These are phyloP conservation scores for Epichloe typhina DNA, from an alignment of 2,329 filamentous ascomycete species.

Conservation along the genomic window DNA sequence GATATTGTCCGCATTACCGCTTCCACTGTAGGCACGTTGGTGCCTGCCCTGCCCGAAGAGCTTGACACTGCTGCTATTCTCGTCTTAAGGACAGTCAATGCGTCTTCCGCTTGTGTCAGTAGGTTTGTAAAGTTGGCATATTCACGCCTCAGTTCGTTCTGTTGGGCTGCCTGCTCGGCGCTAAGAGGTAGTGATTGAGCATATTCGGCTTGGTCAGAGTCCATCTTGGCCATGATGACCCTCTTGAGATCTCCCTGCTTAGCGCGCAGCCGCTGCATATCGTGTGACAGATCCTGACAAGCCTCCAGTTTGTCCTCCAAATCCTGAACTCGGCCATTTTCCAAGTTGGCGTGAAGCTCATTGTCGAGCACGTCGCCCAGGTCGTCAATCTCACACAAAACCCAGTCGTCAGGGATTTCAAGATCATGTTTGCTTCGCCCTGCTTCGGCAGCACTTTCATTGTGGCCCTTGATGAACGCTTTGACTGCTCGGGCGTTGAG, in stretches of 20 bases:
- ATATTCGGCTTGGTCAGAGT: constrained; percentile 52
- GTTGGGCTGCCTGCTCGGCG: constrained; percentile 70
- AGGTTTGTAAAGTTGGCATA: constrained; percentile 61
- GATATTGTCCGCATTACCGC: constrained; percentile 81
- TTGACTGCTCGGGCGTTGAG: constrained; percentile 62
- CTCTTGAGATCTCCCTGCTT: constrained; percentile 70
- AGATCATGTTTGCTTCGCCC: constrained; percentile 54
- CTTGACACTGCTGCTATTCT: constrained; percentile 51
- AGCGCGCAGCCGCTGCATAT: constrained; percentile 57
- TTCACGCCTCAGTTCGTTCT: constrained; percentile 68
- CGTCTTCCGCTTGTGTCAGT: constrained; percentile 68
- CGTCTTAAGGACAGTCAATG: constrained; percentile 64
- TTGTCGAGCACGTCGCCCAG: constrained; percentile 51
- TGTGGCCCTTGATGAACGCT: constrained; percentile 55
- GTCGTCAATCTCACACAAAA: constrained; percentile 60
- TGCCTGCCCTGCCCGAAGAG: constrained; percentile 29
- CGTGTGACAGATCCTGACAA: constrained; percentile 54
- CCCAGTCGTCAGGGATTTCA: constrained; percentile 55
- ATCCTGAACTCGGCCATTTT: constrained; percentile 54
- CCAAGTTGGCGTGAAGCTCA: constrained; percentile 50
- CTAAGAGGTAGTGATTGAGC: constrained; percentile 63
- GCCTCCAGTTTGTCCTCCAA: constrained; percentile 55
- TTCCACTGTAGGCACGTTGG: constrained; percentile 69
- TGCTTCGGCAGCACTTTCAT: constrained; percentile 35
- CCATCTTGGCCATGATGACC: constrained; percentile 55